Evolutionary conservation across 805 yeast genomes (phyloP), one percentile per base, ranked within the genome.

Genomic region (Teunomyces tritomae): DNA sequence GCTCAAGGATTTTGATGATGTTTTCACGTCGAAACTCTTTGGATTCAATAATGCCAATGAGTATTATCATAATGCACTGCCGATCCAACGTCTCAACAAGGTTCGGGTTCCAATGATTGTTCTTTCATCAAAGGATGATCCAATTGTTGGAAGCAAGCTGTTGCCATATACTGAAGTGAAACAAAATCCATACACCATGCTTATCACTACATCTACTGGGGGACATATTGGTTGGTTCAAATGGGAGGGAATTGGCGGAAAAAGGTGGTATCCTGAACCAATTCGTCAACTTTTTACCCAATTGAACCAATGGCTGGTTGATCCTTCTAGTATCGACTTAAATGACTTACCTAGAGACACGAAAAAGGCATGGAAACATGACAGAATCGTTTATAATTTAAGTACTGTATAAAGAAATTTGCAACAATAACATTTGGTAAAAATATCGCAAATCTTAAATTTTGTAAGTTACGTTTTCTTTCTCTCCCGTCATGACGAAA

Each of bases 91-190:
- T 53, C 64, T 85, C 14, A 65, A 74, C 35, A 71, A 77, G 49
- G 77, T 85, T 40, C 74, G 79, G 50, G 80, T 84, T 3, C 94
- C 94, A 10, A 66, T 79, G 40, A 50, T 86, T 45, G 74, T 81
- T n/a, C 63, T 86, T 17, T 81, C 78, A 57, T 73, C 90, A 0
- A 57, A 62, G 14, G 92, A 86, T 60, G 94, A 86, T 59, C 89
- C 92, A 5, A 76, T 85, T 37, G 76, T 82, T 36, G 74, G 76
- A 4, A 77, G 78, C 9, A 69, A 76, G 13, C 68, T 76, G 32
- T 73, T 82, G 35, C 89, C 91, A 8, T 49, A 50, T 17, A 45
- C 60, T 3, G 87, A 82, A 47, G 74, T 78, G 14, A 51, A 59
- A 33, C 63, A 70, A 28, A 84, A 85, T 51, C 89, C 90, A 11